Evolutionary conservation across 2,329 filamentous ascomycete genomes (phyloP).

Genomic region (Blumeria graminis): DNA sequence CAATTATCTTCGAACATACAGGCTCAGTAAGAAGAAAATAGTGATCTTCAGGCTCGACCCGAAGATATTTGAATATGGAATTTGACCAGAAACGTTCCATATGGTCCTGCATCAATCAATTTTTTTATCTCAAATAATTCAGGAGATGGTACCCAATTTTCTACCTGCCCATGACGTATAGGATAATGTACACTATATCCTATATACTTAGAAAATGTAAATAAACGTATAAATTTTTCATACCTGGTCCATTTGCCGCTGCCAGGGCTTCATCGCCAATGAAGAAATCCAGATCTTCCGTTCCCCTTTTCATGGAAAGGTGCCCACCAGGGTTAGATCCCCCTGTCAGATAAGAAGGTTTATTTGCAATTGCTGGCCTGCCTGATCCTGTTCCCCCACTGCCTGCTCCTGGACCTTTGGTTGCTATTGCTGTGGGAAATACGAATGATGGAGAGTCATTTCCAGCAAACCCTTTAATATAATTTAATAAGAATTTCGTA

Average conservation of each 20-base stretch:
- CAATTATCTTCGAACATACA: conserved; percentile 28
- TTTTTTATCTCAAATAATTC: neutral
- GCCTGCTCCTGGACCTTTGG: conserved; percentile 53
- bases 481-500: conserved; percentile 3
- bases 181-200: conserved; percentile 94
- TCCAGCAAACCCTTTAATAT: conserved; percentile 67
- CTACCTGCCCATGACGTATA: conserved; percentile 91
- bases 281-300: conserved; percentile 95
- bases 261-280: conserved; percentile 90
- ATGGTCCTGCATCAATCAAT: conserved; percentile 41
- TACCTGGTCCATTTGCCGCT: conserved; percentile 62
- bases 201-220: conserved; percentile 16
- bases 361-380: conserved; percentile 73
- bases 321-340: conserved; percentile 65
- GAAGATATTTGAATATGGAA: conserved; percentile 98
- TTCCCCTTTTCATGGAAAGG: conserved; percentile 76
- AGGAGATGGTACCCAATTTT: conserved; percentile 57
- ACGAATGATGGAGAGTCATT: conserved; percentile 99
- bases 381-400: conserved; percentile 60
- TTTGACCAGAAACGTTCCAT: conserved; percentile 99
- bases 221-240: neutral
- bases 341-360: conserved; percentile 83
- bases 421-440: conserved; percentile 95
- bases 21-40: conserved; percentile 96
- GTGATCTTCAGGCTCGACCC: conserved; percentile 95